Base-by-base conservation (phyloP, 192 early-diverging fungal species). In the Backusella psychrophila region DNA sequence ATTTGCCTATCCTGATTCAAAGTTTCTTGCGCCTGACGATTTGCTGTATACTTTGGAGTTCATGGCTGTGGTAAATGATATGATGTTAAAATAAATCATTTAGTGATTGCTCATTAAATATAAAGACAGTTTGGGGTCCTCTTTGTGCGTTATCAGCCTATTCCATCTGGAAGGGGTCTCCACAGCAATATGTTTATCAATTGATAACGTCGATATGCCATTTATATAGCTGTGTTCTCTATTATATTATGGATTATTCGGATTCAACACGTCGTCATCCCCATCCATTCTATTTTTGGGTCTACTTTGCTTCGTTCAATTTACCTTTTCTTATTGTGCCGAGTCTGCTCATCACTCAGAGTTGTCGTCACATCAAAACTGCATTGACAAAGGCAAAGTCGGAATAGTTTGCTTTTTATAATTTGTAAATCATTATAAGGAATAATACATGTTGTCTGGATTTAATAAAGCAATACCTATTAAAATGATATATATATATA, bases 251-350 rank as follows among this genome's bases (percentile, higher is more conserved):
- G 15, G 89, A 90, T 49, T 83, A 81, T 46, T 83, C 91, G 39
- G 89, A 96, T 82, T 90, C 90, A 38, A 89, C 85, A 59, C 84
- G 84, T 39, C 89, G 88, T 71, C 85, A 90, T 73, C 93, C 94
- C 8, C 86, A 91, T 74, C 89, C 94, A 15, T 86, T 88, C 80
- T 96, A 98, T 87, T 96, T 92, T 77, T 96, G 90, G 86, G 88
- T 93, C 71, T 98, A 98, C 89, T 97, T 98, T 88, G 87, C 90
- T 7, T 81, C 87, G 41, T 83, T 96, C 76, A 98, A 98, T 83
- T 66, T 82, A 23, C 85, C 92, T 6, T 98, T 96, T 96, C 88
- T 96, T 72, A 71, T 96, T 21, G 76, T 85, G 26, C 69, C 69
- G 4, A 41, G 21, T 35, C 1, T 39, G 21, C 23, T 70, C 21